Base-by-base conservation (phyloP, 1,139 yeast genomes). In the Meyerozyma athensensis region DNA sequence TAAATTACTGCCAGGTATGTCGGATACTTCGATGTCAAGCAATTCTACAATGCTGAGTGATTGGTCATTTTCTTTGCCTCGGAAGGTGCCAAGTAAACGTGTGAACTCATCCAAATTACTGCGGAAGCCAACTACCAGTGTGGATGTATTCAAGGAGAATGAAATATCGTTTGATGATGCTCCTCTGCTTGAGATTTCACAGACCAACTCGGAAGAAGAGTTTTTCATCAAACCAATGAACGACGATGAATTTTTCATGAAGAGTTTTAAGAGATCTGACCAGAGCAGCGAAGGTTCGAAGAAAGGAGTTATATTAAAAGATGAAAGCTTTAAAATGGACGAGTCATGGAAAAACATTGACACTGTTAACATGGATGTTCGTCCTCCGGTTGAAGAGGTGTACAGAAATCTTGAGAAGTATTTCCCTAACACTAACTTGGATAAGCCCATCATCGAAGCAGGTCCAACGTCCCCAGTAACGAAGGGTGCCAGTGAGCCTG, bases 341-440 rank as follows among this genome's bases (percentile, higher is more conserved):
- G 35, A 33, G 13, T 33, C 33, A n/a, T 23, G 28, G 28, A 38
- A 40, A 19, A 43, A 38, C 13, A 20, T 61, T 58, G 79, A 77
- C 81, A 36, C 31, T 14, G 39, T 33, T 35, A 37, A 31, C 7
- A 67, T 69, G 74, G 53, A 49, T 8, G 82, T 92, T 5, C 78
- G 98, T 54, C 99, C 99, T 2, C 90, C 98, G 0, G 84, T 96
- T 1, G 97, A 92, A 52, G 95, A 86, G 36, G 83, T 94, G 26
- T 92, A 89, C 54, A 87, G 89, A 41, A 89, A 94, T 53, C 73
- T 94, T 48, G 98, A 92, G 51, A 77, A 78, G 52, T 94, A 86
- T 57, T 94, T 94, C 68, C 98, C 98, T 0, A 74, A 86, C 48
- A 82, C 97, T 0, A 92, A 92, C 60, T 73, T 94, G 43, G 98